Evolutionary conservation across 2,329 filamentous ascomycete genomes (phyloP), one percentile per base, ranked within the genome.

Genomic region (Pseudocercospora ulei): DNA sequence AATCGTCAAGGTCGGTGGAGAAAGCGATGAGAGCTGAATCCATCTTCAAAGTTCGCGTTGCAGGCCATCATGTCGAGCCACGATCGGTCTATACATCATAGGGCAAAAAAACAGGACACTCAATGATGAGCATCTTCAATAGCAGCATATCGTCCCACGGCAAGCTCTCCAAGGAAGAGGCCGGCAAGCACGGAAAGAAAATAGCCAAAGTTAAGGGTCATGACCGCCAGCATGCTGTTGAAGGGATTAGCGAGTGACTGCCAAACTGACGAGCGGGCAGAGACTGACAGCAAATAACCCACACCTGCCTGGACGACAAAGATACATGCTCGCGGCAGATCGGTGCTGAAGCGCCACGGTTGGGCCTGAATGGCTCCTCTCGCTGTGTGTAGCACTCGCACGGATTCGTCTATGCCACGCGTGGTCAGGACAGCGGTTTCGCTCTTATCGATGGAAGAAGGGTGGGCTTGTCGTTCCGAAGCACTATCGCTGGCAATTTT

Each of bases 201-300:
- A 59, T 90, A 90, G 7, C 83, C 84, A 9, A 88, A 73, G 53
- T 90, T 90, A 67, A 84, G 76, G 1, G 82, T 87, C 84, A 90
- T 94, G 57, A 92, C 81, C 8, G 82, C 83, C 64, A 94, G 66
- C 86, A 94, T 94, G 43, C 86, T 94, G 7, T 4, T 16, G 14
- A 12, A 25, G 12, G n/a, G 16, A n/a, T 28, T 7, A 35, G 28
- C 24, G 13, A 18, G 26, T 25, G 5, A 7, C 11, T 20, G 4
- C 27, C 11, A 18, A 36, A 7, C 14, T 28, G 7, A 20, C 19
- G 1, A 12, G 11, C 2, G 8, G 18, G 18, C 5, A 12, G n/a
- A 26, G 20, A 76, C 83, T 72, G 65, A 93, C 86, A 94, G 75
- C 19, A 94, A 65, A 63, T 93, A 94, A 7, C 80, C 81, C 28